Percentiles rank a stretch among this genome's conserved stretches.
These are phyloP conservation scores for Solanum sparsipilum DNA, from an alignment of 257 asterid species.

Conservation along the genomic window DNA sequence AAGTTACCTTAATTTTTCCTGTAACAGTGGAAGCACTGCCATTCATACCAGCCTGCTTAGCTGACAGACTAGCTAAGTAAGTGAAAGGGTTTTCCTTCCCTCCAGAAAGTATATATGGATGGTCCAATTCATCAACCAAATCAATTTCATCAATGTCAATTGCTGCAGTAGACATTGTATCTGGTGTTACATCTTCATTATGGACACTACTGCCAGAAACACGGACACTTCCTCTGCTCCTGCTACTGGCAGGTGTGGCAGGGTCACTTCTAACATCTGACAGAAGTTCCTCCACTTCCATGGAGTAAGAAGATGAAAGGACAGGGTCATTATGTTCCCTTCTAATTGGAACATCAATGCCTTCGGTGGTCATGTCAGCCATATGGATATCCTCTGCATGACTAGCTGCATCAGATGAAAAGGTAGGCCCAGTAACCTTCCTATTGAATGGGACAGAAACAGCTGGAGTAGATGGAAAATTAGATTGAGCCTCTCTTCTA, in stretches of 20 bases:
- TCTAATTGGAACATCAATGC: slow-evolving; percentile 6
- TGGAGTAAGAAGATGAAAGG: neutral
- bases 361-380: slow-evolving; percentile 15
- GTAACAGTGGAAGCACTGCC: slow-evolving; percentile 33
- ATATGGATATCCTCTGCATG: slow-evolving; percentile 4
- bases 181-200: slow-evolving; percentile 5
- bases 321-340: slow-evolving; percentile 15
- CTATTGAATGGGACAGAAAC: slow-evolving; percentile 6
- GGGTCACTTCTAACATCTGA: neutral
- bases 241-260: slow-evolving; percentile 1
- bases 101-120: slow-evolving; percentile 29
- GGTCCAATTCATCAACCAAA: slow-evolving; percentile 37
- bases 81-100: slow-evolving; percentile 68
- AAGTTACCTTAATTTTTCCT: slow-evolving; percentile 73
- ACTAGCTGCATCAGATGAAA: slow-evolving; percentile 1
- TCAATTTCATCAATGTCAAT: slow-evolving; percentile 43
- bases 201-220: neutral
- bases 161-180: slow-evolving; percentile 2
- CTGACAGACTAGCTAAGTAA: slow-evolving; percentile 76
- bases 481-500: neutral
- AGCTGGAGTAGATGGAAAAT: neutral
- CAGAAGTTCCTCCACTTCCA: slow-evolving; percentile 4
- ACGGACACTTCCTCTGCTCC: slow-evolving; percentile 1
- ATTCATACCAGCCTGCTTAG: slow-evolving; percentile 36
- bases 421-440: slow-evolving; percentile 12